These are phyloP conservation scores for Penicillium hesseltinei DNA, from an alignment of 2,329 filamentous ascomycete genomes.

Conservation along the genomic window DNA sequence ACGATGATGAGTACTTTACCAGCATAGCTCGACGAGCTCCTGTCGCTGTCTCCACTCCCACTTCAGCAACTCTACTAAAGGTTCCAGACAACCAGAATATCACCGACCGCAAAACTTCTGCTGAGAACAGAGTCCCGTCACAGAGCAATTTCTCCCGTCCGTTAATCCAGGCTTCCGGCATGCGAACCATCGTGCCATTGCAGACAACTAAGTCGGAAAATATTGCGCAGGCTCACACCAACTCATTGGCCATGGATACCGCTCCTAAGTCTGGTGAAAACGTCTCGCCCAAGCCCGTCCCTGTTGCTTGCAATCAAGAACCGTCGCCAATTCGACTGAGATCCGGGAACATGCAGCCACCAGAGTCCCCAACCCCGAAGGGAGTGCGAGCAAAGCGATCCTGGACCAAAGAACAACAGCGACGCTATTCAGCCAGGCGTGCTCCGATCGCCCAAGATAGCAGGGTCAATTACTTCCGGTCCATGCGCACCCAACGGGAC, in stretches of 20 bases:
- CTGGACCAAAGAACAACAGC: conserved; percentile 23
- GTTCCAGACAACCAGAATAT: not conserved
- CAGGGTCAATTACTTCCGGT: conserved; percentile 27
- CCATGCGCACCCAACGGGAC: conserved; percentile 26
- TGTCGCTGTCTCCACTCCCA: not conserved
- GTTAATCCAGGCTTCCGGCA: conserved; percentile 35
- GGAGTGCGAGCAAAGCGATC: conserved; percentile 18
- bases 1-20: conserved; percentile 23
- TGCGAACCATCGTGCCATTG: conserved; percentile 20
- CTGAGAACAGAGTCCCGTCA: conserved; percentile 8
- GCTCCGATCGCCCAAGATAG: conserved; percentile 22
- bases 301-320: not conserved
- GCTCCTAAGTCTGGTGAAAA: not conserved
- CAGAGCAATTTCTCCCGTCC: conserved; percentile 40
- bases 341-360: conserved; percentile 21
- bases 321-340: conserved; percentile 27
- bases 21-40: conserved; percentile 8
- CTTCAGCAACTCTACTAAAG: not conserved
- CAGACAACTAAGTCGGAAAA: conserved; percentile 11
- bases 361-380: conserved; percentile 35
- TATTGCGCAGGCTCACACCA: conserved; percentile 1
- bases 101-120: not conserved
- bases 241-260: not conserved
- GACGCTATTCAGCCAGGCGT: conserved; percentile 23
- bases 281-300: not conserved